Base-by-base conservation (phyloP, 169 alveolate genomes). In the Eimeria praecox region DNA sequence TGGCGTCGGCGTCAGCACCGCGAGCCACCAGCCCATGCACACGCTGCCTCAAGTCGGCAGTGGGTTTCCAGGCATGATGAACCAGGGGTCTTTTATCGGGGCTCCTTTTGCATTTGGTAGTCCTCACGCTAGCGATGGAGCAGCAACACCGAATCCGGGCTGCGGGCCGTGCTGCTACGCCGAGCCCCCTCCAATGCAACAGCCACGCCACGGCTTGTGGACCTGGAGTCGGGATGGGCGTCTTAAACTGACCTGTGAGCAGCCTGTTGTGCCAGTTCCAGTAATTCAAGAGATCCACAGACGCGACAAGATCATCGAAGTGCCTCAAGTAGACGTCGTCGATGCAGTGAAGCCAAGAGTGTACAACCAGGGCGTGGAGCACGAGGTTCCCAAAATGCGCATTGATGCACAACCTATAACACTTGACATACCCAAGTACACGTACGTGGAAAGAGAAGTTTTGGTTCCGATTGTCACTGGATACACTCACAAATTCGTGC, bases 181-280 rank as follows among this genome's bases (percentile, higher is more conserved):
- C 18, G 93, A 87, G 16, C 93, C 93, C 64, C 93, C 93, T 62
- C 78, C 71, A 46, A 46, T 62, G 82, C 93, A 62, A 40, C 93
- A 87, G 93, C 82, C 93, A 87, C 49, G 35, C 40, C 93, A 87
- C 33, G 93, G 93, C 89, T 42, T 93, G 94, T 97, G 98, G 98
- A 87, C 96, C n/a, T 97, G 98, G 98, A 96, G 97, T 1, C 64
- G 95, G 59, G 97, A 96, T 22, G 98, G 98, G 24, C 96, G 96
- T 94, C 96, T 97, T 93, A 96, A 96, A 80, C 64, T 97, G 88
- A 80, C 85, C 46, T 97, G 98, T 73, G 96, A 96, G 71, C 98
- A 97, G 77, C 98, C 98, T 42, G 85, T 97, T 83, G 97, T 97
- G 49, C 98, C 98, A 71, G 98, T 97, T 73, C 98, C 98, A 5